Evolutionary conservation across 495 filamentous ascomycete genomes (phyloP).

Genomic region (Annulohypoxylon stygium): DNA sequence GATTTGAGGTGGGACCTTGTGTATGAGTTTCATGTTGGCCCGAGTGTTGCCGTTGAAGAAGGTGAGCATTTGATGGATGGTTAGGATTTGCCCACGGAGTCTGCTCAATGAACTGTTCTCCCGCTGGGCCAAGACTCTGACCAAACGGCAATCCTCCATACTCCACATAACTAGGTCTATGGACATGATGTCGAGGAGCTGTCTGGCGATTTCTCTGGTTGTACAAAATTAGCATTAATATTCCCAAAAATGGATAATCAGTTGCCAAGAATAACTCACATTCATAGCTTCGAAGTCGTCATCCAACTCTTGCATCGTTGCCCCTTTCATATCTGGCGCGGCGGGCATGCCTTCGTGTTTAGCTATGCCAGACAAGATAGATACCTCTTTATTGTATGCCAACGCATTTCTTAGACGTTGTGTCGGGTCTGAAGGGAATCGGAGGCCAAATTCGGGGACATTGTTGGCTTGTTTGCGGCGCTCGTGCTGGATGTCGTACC

Average conservation of each 20-base stretch:
- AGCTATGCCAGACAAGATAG: conserved; percentile 87
- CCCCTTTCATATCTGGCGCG: conserved; percentile 82
- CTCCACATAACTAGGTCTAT: conserved; percentile 48
- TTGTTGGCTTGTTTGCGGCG: conserved; percentile 84
- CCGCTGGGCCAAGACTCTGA: conserved; percentile 69
- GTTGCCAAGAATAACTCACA: conserved; percentile 67
- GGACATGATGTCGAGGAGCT: conserved; percentile 40
- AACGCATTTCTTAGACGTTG: conserved; percentile 83
- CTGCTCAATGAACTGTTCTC: conserved; percentile 84
- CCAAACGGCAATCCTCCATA: conserved; percentile 56
- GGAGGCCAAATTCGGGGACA: conserved; percentile 81
- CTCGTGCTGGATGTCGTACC: conserved; percentile 92
- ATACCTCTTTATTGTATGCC: conserved; percentile 93
- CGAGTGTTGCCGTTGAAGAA: conserved; percentile 58
- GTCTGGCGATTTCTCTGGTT: conserved; percentile 48
- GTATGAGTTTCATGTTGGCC: conserved; percentile 49
- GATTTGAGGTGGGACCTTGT: conserved; percentile 36
- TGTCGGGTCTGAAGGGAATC: conserved; percentile 76
- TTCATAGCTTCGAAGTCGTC: conserved; percentile 91
- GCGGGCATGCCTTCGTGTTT: conserved; percentile 97
- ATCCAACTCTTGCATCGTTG: conserved; percentile 78
- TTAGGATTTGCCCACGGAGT: conserved; percentile 91
- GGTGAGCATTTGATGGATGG: conserved; percentile 75
- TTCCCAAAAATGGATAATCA: neutral
- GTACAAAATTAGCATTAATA: conserved; percentile 31